Evolutionary conservation across 805 yeast species (phyloP), one percentile per base, ranked within the genome.

Genomic region (Alloascoidea africana): DNA sequence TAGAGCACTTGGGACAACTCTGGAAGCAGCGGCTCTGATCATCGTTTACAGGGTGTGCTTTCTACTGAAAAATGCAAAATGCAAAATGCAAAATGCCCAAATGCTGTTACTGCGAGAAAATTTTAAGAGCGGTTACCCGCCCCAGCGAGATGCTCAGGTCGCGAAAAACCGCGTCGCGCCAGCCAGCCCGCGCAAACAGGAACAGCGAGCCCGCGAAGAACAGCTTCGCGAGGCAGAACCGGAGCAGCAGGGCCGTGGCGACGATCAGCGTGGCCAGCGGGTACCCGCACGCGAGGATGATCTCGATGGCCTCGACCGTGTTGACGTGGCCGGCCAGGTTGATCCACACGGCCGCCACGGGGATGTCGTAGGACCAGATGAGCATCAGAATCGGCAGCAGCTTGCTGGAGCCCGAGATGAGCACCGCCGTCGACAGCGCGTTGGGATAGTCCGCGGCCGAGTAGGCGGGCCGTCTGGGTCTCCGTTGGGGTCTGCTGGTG

Each of bases 361-460:
- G 64, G n/a, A 81, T 70, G 51, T 91, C 96, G 50, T 91, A 91
- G 0, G 94, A 91, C 99, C 99, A 91, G 27, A 91, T 89, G 19
- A 91, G 63, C 87, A 89, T 89, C 23, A 91, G 64, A 14, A 91
- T 79, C 0, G 98, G 98, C 44, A 89, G 77, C 16, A 89, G 62
- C 50, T 81, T 84, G 32, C 89, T 77, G 1, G 83, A 73, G 34
- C 84, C 75, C 0, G 96, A 76, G 4, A 86, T 66, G 34, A 87
- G 52, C 1, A 86, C 65, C 0, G 94, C 79, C 5, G 76, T 66
- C 1, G 85, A 66, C 14, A 87, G 54, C 13, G 68, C 56, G 34
- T 56, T 58, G 33, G 63, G 65, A 27, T 52, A 52, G 37, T 55
- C 30, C n/a, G 8, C 13, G n/a, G 30, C 30, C 8, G 30, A 8